A percentile compares a stretch with the other conserved stretches of the same genome.
phyloP scores from a whole-genome alignment of 2,329 filamentous ascomycete species.

The Tolypocladium ophioglossoides region DNA sequence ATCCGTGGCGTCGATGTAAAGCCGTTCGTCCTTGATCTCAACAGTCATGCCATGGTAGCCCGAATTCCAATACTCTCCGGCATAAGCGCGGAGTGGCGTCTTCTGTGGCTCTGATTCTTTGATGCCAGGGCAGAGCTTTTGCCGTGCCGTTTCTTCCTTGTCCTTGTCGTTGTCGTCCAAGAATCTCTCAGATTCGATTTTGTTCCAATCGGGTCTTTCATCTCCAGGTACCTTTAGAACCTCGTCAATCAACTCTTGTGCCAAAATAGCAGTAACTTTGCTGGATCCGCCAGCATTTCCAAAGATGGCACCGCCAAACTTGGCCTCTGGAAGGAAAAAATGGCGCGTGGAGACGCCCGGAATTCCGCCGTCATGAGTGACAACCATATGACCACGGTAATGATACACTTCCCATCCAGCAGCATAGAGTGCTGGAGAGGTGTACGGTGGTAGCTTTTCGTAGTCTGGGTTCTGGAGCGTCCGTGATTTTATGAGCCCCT shows the following conservation, averaged over 20 bases:
- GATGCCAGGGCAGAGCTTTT: slow-evolving; percentile 3
- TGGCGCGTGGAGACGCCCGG: slow-evolving; percentile 14
- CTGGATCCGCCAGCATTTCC: slow-evolving; percentile 12
- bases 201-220: not conserved
- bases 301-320: slow-evolving; percentile 14
- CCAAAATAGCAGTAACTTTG: slow-evolving; percentile 7
- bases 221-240: not conserved
- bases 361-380: slow-evolving; percentile 14
- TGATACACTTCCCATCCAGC: slow-evolving; percentile 13
- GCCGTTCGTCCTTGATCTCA: slow-evolving; percentile 4
- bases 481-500: slow-evolving; percentile 10
- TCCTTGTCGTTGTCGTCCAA: not conserved
- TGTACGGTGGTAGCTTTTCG: slow-evolving; percentile 3
- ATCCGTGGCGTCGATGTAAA: slow-evolving; percentile 16
- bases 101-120: slow-evolving; percentile 1
- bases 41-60: slow-evolving; percentile 15
- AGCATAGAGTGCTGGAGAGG: slow-evolving; percentile 7
- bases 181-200: not conserved
- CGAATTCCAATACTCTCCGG: slow-evolving; percentile 12
- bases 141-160: not conserved
- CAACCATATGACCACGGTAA: slow-evolving; percentile 10
- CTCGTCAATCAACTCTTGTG: slow-evolving; percentile 11
- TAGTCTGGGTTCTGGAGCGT: slow-evolving; percentile 7
- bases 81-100: slow-evolving; percentile 7
- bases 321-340: slow-evolving; percentile 14